Evolutionary conservation across 75 land plant genomes (phyloP), one percentile per base, ranked within the genome.

Genomic region (Selaginella moellendorffii): DNA sequence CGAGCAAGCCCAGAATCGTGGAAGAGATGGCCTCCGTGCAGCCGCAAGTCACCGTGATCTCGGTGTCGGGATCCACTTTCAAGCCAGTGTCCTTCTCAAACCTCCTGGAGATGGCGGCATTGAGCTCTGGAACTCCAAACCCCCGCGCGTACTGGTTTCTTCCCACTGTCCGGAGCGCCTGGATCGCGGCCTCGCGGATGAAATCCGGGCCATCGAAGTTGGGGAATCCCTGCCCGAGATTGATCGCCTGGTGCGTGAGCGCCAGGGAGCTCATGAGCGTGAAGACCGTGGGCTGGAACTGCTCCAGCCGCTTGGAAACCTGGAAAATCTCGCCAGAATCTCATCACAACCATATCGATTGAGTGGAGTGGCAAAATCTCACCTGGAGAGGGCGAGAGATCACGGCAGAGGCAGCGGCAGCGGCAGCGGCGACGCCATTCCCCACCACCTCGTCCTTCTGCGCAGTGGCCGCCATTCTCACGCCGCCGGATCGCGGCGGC

Each of bases 21-120:
- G 98, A 89, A 42, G 98, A 89, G 65, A 93, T 93, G 12, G 98
- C 98, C 74, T 88, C 98, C 0, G 98, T 93, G 78, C 98, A 93
- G 0, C 98, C 98, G 54, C 89, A 83, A 28, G 98, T 93, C 30
- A 93, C 83, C 14, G 98, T 93, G 29, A 93, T 81, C 74, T 93
- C 98, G 52, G 77, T 93, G 31, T 93, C 98, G 19, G 98, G 85
- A 68, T 93, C 84, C 30, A 93, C 85, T 1, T 28, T 60, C 18
- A 93, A 72, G 17, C 98, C 98, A 8, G 83, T 73, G 61, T 88
- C 96, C 68, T 88, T 93, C 69, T 68, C 65, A 62, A 85, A 93
- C n/a, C 96, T 77, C 0, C 65, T 80, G 28, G 90, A 84, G 30
- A 93, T 72, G 0, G 98, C 95, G 65, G 76, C 72, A 68, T 88